A percentile compares a stretch with the other conserved stretches of the same genome.
phyloP scores from a whole-genome alignment of 139 green algal genomes.

The Pleodorina starrii region DNA sequence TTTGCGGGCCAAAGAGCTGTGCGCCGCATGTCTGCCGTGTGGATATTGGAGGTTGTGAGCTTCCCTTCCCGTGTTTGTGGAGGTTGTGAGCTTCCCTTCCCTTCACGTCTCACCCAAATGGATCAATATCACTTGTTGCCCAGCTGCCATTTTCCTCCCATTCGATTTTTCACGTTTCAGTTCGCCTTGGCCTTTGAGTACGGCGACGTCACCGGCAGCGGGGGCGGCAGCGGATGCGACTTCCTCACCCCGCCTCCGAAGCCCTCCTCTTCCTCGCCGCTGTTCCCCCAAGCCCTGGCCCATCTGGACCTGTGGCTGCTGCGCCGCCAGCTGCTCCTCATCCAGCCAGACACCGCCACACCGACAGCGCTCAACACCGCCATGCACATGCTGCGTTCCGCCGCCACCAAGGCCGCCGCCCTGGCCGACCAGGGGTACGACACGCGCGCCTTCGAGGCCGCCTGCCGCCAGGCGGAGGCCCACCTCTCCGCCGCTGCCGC shows the following conservation, averaged over 20 bases:
- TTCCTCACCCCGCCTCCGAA: no score
- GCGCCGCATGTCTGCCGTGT: no score
- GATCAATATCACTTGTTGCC: no score
- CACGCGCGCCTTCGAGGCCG: slow-evolving; percentile 41
- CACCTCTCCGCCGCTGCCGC: slow-evolving; percentile 11
- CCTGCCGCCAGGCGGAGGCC: not conserved
- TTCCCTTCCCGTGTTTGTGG: no score
- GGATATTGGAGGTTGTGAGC: no score
- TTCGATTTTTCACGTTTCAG: not conserved
- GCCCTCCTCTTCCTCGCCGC: not conserved
- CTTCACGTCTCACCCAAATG: no score
- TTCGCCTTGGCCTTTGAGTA: not conserved
- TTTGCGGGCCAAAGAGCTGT: no score
- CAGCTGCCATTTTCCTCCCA: no score
- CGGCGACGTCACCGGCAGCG: no score
- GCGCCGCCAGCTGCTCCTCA: slow-evolving; percentile 12
- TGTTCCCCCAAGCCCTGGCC: slow-evolving; percentile 8
- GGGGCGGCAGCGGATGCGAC: not conserved
- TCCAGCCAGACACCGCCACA: slow-evolving; percentile 15
- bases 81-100: no score
- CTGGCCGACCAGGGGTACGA: slow-evolving; percentile 51
- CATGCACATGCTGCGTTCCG: slow-evolving; percentile 58
- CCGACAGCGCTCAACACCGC: slow-evolving; percentile 12
- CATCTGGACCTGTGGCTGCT: slow-evolving; percentile 66
- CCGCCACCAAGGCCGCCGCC: slow-evolving; percentile 37